Evolutionary conservation across 2,329 filamentous ascomycete species (phyloP), one percentile per base, ranked within the genome.

Genomic region (Hymenotorrendiella dingleyae): DNA sequence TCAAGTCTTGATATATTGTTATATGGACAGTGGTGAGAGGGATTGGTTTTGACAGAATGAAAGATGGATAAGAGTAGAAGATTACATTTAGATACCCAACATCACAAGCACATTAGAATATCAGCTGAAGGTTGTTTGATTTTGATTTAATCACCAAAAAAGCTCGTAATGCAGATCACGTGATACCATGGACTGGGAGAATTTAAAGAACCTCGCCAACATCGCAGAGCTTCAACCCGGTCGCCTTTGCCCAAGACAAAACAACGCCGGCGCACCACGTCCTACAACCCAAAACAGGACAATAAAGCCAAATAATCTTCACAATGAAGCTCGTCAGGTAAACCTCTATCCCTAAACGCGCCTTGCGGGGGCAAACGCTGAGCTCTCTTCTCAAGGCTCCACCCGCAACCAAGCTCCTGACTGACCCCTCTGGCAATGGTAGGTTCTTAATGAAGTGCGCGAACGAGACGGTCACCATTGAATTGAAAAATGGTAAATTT

Each of bases 361-460:
- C 53, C 53, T 54, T 42, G 30, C 48, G 48, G 40, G 54, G 47
- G 62, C 64, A 65, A 58, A 61, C 64, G 66, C 67, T 71, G 67
- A 75, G 71, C 67, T 66, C 58, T 56, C 51, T 54, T 55, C 56
- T 55, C 56, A 67, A 69, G 66, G 67, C 63, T 61, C 55, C n/a
- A n/a, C n/a, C 55, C 46, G 48, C 54, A 34, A 24, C 55, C 44
- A 55, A 57, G 50, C 60, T 60, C 57, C 60, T 62, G 60, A 55
- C 59, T 61, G 53, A 61, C 56, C 44, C 29, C 50, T 41, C 32
- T 52, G 29, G 36, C 35, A 34, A 37, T 52, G 55, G 49, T 67
- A 97, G 93, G 66, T 98, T 98, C 68, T 75, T 98, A 58, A 97
- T 97, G 91, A 98, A 98, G 76, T 97, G 91, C 69, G 82, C 86